Conservation (phyloP, 164 flowering plant genomes). For the Tetracentron sinense region DNA sequence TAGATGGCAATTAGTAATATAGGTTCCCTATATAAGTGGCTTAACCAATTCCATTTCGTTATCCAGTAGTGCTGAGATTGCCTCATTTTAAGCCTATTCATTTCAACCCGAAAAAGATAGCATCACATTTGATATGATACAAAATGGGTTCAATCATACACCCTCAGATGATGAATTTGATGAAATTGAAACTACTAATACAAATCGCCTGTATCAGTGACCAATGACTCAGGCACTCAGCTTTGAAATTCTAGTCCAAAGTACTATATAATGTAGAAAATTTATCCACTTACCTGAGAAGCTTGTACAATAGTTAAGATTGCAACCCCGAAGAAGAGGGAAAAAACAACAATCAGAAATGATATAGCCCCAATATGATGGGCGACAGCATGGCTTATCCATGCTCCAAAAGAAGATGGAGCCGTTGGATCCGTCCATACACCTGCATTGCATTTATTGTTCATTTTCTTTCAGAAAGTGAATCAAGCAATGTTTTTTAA, state of each 20-base stretch:
- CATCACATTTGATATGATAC: neutral
- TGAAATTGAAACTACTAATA: neutral
- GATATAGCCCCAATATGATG: slow-evolving; percentile 66
- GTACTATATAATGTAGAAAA: neutral
- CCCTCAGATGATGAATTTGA: neutral
- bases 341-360: slow-evolving; percentile 62
- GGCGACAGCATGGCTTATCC: slow-evolving; percentile 67
- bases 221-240: neutral
- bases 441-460: slow-evolving; percentile 44
- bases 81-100: no score
- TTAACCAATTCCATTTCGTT: no score
- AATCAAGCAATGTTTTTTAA: neutral
- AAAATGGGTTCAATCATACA: neutral
- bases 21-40: no score
- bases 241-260: neutral
- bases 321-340: slow-evolving; percentile 84
- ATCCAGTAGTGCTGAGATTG: no score
- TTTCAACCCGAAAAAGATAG: neutral
- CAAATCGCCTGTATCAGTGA: no score
- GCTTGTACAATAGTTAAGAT: slow-evolving; percentile 75
- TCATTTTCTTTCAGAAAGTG: neutral
- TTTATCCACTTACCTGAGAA: slow-evolving; percentile 61
- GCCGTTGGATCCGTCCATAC: slow-evolving; percentile 71
- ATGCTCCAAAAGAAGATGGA: slow-evolving; percentile 78
- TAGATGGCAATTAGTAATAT: no score